These are phyloP conservation scores for Aspergillus nomiae DNA, from an alignment of 2,329 filamentous ascomycete species.

Conservation along the genomic window DNA sequence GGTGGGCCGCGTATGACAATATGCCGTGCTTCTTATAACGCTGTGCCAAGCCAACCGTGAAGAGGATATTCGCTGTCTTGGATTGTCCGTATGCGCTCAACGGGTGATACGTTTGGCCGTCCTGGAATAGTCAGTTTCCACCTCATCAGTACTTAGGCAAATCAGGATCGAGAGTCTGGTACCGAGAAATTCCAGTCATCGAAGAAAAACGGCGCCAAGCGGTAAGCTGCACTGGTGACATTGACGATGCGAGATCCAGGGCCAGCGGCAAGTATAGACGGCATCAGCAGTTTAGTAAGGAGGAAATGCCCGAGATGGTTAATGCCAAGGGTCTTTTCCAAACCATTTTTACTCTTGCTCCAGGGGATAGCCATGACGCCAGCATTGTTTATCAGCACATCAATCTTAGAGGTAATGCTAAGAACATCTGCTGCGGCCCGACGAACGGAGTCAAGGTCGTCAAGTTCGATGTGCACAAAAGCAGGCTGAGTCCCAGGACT, in stretches of 20 bases:
- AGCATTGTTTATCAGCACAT: constrained; percentile 38
- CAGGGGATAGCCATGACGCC: constrained; percentile 33
- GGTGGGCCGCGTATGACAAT: too few species aligned
- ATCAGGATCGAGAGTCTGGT: too few species aligned
- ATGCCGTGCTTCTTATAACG: too few species aligned
- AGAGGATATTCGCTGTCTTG: constrained; percentile 51
- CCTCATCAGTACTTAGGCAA: too few species aligned
- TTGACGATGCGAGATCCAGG: constrained; percentile 18
- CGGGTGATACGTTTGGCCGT: constrained; percentile 27
- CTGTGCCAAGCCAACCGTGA: constrained; percentile 27
- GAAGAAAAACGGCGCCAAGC: constrained; percentile 30
- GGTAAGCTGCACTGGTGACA: constrained; percentile 24
- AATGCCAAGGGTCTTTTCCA: constrained; percentile 37
- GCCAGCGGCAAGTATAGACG: constrained; percentile 22
- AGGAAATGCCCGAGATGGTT: constrained; percentile 40
- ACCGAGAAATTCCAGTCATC: constrained; percentile 29
- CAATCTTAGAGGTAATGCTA: constrained; percentile 11
- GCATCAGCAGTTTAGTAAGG: constrained; percentile 33
- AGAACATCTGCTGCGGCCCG: too few species aligned
- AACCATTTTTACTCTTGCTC: constrained; percentile 29
- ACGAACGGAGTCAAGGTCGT: too few species aligned
- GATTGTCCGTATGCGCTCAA: constrained; percentile 46
- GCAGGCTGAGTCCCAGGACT: too few species aligned
- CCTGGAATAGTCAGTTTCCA: constrained; percentile 8
- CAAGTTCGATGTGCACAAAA: too few species aligned